phyloP scores from a whole-genome alignment of 1,284 basidiomycete species.

The Malassezia brasiliensis region DNA sequence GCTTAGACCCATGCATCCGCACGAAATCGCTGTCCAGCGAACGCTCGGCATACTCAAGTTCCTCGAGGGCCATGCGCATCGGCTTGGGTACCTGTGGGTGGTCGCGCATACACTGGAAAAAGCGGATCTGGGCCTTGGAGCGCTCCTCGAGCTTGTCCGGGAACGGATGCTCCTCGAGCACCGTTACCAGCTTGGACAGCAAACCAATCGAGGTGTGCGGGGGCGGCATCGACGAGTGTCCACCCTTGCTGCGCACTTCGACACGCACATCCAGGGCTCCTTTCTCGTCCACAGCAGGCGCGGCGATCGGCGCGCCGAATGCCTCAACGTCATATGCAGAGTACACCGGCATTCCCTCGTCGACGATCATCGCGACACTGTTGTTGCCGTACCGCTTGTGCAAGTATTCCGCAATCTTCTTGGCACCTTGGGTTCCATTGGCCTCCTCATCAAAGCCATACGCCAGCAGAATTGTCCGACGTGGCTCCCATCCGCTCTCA shows the following conservation, averaged over 20 bases:
- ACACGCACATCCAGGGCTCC: slow-evolving; percentile 52
- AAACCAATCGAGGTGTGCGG: slow-evolving; percentile 57
- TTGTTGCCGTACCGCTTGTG: slow-evolving; percentile 25
- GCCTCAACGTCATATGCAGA: slow-evolving; percentile 18
- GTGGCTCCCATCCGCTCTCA: slow-evolving; percentile 49
- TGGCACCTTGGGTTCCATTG: slow-evolving; percentile 37
- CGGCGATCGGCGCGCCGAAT: slow-evolving; percentile 27
- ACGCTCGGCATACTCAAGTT: slow-evolving; percentile 49
- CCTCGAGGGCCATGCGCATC: slow-evolving; percentile 50
- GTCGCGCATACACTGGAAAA: slow-evolving; percentile 54
- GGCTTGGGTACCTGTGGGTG: slow-evolving; percentile 51
- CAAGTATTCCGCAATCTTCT: slow-evolving; percentile 23
- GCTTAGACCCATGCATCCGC: background rate
- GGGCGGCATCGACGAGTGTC: slow-evolving; percentile 61
- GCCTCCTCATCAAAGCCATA: slow-evolving; percentile 64
- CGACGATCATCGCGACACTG: slow-evolving; percentile 34
- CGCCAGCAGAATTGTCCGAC: slow-evolving; percentile 54
- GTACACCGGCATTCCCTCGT: slow-evolving; percentile 33
- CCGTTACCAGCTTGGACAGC: slow-evolving; percentile 55
- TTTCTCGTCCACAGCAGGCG: slow-evolving; percentile 59
- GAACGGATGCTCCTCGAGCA: slow-evolving; percentile 56
- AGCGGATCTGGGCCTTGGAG: slow-evolving; percentile 50
- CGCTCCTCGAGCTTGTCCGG: slow-evolving; percentile 41
- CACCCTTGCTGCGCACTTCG: slow-evolving; percentile 53
- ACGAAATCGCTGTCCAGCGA: slow-evolving; percentile 12